These are phyloP conservation scores for Colletotrichum chlorophyti DNA, from an alignment of 2,329 filamentous ascomycete species.

Conservation along the genomic window DNA sequence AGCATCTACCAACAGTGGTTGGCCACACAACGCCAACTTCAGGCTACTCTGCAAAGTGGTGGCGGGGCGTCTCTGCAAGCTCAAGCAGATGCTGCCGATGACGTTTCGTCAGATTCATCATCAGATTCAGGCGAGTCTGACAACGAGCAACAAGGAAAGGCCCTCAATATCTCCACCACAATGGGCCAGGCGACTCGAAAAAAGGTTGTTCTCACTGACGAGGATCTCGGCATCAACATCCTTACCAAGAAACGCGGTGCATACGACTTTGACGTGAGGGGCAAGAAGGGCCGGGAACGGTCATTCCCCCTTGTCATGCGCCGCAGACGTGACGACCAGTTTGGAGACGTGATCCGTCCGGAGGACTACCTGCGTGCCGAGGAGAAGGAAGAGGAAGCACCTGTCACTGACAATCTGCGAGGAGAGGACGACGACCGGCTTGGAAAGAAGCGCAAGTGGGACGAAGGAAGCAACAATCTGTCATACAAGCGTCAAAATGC, in stretches of 20 bases:
- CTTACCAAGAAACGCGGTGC: slow-evolving; percentile 86
- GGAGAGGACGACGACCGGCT: slow-evolving; percentile 65
- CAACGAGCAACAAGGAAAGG: slow-evolving; percentile 87
- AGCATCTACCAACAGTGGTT: slow-evolving; percentile 90
- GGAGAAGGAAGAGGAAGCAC: slow-evolving; percentile 80
- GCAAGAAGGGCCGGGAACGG: slow-evolving; percentile 89
- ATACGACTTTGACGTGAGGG: slow-evolving; percentile 92
- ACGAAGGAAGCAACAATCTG: slow-evolving; percentile 60
- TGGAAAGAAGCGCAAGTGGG: slow-evolving; percentile 95
- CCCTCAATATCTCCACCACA: slow-evolving; percentile 85
- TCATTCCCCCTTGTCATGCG: slow-evolving; percentile 89
- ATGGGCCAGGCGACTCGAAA: slow-evolving; percentile 84
- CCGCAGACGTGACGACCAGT: slow-evolving; percentile 83
- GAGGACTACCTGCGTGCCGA: slow-evolving; percentile 95
- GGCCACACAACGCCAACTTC: slow-evolving; percentile 84
- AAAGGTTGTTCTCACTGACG: slow-evolving; percentile 85
- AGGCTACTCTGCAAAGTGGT: slow-evolving; percentile 78
- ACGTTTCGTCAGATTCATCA: slow-evolving; percentile 84
- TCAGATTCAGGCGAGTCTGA: slow-evolving; percentile 90
- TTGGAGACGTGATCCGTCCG: slow-evolving; percentile 89
- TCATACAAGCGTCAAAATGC: slow-evolving; percentile 67
- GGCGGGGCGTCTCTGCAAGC: slow-evolving; percentile 73
- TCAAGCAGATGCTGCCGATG: slow-evolving; percentile 77
- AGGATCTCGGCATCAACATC: slow-evolving; percentile 91
- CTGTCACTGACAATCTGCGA: slow-evolving; percentile 61